These are phyloP conservation scores for Posidonia oceanica DNA, from an alignment of 116 monocot species.

Conservation along the genomic window DNA sequence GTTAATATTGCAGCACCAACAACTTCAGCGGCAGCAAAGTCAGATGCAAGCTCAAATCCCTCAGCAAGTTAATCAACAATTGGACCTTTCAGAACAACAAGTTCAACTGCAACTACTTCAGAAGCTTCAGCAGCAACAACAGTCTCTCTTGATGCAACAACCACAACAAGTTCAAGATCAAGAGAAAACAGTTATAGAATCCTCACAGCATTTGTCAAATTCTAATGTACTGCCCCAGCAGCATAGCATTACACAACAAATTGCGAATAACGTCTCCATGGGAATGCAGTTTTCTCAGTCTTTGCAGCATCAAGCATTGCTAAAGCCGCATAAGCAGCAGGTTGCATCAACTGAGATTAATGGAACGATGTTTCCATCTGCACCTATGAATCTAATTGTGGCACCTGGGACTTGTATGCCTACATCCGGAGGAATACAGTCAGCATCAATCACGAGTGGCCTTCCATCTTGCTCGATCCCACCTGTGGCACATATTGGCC, in stretches of 20 bases:
- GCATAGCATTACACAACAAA: constrained; percentile 3
- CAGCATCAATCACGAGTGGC: constrained; percentile 1
- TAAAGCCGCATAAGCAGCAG: constrained; percentile 1
- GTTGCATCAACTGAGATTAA: not conserved
- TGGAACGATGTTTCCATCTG: not conserved
- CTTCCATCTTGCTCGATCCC: constrained; percentile 14
- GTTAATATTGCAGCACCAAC: constrained; percentile 13
- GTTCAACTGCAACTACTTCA: constrained; percentile 33
- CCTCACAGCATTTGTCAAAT: constrained; percentile 8
- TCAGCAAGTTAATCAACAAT: constrained; percentile 16
- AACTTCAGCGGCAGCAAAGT: constrained; percentile 11
- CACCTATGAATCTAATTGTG: not conserved
- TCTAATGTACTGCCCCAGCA: constrained; percentile 5
- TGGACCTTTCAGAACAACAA: constrained; percentile 23
- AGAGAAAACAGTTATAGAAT: constrained; percentile 2
- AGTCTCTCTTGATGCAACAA: constrained; percentile 8
- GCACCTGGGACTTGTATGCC: not conserved
- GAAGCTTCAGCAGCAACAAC: constrained; percentile 28
- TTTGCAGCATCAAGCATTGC: not conserved
- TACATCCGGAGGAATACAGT: constrained; percentile 2
- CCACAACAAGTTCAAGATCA: constrained; percentile 6
- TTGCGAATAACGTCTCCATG: not conserved
- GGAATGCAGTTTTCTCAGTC: constrained; percentile 1
- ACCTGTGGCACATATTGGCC: constrained; percentile 9
- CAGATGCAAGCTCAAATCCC: constrained; percentile 9